These are phyloP conservation scores for Aspergillus quadrilineatus DNA, from an alignment of 2,329 filamentous ascomycete species.

Conservation along the genomic window DNA sequence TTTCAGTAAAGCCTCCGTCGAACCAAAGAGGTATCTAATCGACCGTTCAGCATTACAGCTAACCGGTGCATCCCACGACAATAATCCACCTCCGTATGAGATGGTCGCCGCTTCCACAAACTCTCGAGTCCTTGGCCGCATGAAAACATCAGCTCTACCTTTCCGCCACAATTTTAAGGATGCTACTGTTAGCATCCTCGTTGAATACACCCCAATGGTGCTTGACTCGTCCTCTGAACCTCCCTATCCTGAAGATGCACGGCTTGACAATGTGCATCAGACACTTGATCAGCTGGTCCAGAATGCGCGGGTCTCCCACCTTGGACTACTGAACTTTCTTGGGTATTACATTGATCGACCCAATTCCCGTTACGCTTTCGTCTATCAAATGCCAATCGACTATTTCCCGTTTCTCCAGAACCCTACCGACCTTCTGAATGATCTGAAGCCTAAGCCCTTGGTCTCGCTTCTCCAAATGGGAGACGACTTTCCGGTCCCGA, in stretches of 20 bases:
- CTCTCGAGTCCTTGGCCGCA: conserved; percentile 42
- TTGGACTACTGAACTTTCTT: conserved; percentile 45
- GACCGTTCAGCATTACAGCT: conserved; percentile 42
- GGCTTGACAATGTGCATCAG: conserved; percentile 38
- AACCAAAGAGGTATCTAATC: conserved; percentile 37
- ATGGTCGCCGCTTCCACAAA: conserved; percentile 43
- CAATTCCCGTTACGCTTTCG: conserved; percentile 58
- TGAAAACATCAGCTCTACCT: conserved; percentile 40
- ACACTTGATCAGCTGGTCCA: conserved; percentile 43
- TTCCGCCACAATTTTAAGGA: conserved; percentile 34
- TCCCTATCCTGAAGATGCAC: conserved; percentile 27
- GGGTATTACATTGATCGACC: conserved; percentile 59
- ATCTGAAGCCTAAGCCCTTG: conserved; percentile 41
- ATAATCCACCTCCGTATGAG: conserved; percentile 45
- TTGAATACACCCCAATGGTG: conserved; percentile 45
- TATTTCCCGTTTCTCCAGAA: conserved; percentile 46
- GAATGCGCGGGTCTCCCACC: conserved; percentile 42
- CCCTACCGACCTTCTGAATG: conserved; percentile 38
- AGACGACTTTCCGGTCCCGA: conserved; percentile 49
- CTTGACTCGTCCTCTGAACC: conserved; percentile 34
- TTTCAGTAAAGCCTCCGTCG: conserved; percentile 25
- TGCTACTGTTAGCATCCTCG: conserved; percentile 40
- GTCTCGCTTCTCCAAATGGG: conserved; percentile 44
- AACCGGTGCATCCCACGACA: conserved; percentile 39
- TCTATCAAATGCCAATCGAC: conserved; percentile 58